phyloP scores from a whole-genome alignment of 1,284 basidiomycete species.

The Crepidotus sp. region DNA sequence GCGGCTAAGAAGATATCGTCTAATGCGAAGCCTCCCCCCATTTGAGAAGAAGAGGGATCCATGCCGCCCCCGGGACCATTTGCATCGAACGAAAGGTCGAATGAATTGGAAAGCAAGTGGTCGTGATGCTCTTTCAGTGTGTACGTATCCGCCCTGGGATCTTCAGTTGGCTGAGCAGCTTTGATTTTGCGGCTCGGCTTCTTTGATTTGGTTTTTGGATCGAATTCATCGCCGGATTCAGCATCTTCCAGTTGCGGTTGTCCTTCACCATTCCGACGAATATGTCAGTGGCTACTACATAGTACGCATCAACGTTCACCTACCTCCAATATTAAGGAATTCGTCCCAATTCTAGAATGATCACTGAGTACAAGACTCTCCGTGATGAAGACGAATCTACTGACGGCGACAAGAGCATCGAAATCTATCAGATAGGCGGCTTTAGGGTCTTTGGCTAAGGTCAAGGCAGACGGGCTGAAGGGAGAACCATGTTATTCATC shows the following conservation, averaged over 20 bases:
- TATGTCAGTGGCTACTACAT: not conserved
- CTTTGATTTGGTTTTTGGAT: conserved; percentile 29
- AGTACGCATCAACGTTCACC: not conserved
- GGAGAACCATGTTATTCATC: not conserved
- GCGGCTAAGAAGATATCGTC: conserved; percentile 44
- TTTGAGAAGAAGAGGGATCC: conserved; percentile 50
- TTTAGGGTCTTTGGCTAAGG: conserved; percentile 46
- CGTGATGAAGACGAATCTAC: conserved; percentile 21
- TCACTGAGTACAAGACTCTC: not conserved
- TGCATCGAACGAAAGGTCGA: conserved; percentile 49
- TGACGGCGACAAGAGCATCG: conserved; percentile 55
- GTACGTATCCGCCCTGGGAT: conserved; percentile 42
- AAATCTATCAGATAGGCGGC: conserved; percentile 51
- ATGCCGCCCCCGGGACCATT: conserved; percentile 28
- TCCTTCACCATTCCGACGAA: conserved; percentile 13
- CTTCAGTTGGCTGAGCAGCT: conserved; percentile 26
- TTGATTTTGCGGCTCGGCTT: conserved; percentile 27
- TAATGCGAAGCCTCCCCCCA: conserved; percentile 39
- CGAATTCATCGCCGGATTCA: conserved; percentile 41
- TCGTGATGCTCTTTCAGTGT: conserved; percentile 65
- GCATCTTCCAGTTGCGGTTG: conserved; percentile 22
- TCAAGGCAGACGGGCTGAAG: conserved; percentile 50
- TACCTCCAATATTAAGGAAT: conserved; percentile 39
- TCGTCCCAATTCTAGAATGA: conserved; percentile 54
- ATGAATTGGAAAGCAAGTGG: conserved; percentile 54